phyloP scores from a whole-genome alignment of 2,329 filamentous ascomycete genomes.

The Neospermospora avenae region DNA sequence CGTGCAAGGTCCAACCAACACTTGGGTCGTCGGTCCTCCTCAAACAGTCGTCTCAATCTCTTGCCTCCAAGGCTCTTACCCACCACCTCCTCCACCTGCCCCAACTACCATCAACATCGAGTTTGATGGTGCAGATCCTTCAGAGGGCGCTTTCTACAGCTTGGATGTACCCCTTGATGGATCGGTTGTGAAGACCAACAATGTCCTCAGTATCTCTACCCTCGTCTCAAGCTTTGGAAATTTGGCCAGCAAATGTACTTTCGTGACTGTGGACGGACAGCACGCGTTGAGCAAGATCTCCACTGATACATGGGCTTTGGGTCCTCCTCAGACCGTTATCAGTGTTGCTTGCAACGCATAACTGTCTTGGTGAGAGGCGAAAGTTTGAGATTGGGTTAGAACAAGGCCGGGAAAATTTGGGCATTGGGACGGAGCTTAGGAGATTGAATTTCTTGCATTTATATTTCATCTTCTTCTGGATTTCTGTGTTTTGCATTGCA shows the following conservation, averaged over 20 bases:
- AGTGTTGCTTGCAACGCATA: conserved; percentile 14
- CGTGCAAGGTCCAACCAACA: conserved; percentile 21
- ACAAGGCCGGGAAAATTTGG: not conserved
- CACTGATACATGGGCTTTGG: conserved; percentile 25
- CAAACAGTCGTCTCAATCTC: conserved; percentile 26
- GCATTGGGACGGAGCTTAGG: not conserved
- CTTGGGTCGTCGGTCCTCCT: conserved; percentile 30
- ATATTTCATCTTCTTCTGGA: not conserved
- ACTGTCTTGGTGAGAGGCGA: not conserved
- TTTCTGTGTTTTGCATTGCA: not conserved
- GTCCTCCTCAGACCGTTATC: conserved; percentile 29
- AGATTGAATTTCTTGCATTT: not conserved
- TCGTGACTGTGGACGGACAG: conserved; percentile 20
- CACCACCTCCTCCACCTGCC: conserved; percentile 5
- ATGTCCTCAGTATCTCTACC: conserved; percentile 28
- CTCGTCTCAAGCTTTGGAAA: conserved; percentile 19
- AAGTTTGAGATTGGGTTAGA: not conserved
- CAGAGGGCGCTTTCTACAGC: conserved; percentile 24
- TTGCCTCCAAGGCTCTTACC: conserved; percentile 10
- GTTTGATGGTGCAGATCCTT: conserved; percentile 27
- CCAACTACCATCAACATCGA: conserved; percentile 23
- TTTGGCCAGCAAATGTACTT: conserved; percentile 23
- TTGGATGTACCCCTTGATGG: conserved; percentile 27
- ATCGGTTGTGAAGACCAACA: conserved; percentile 22
- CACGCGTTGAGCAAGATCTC: conserved; percentile 18